Percentiles rank a stretch among this genome's conserved stretches.
Evolutionary conservation across 257 asterid species (phyloP).

Genomic region (Leptodermis oblonga): DNA sequence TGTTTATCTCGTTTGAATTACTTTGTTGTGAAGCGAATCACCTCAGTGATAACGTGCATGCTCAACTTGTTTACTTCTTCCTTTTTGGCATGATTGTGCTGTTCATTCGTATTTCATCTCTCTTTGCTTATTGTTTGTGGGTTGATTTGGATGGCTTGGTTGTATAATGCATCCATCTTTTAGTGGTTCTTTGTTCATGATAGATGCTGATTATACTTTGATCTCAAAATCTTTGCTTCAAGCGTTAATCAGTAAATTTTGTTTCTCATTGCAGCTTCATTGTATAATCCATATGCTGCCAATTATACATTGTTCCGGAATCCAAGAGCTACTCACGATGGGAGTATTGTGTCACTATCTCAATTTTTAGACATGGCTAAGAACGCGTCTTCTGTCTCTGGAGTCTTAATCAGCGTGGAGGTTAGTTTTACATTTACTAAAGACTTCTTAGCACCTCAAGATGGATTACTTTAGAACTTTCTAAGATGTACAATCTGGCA

Average conservation of each 20-base stretch:
- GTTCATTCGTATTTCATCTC: background rate
- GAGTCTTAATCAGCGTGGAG: constrained; percentile 64
- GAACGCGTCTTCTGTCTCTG: constrained; percentile 61
- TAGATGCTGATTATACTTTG: background rate
- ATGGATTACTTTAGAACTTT: background rate
- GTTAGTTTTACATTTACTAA: constrained; percentile 37
- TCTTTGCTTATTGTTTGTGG: background rate
- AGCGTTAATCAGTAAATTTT: constrained; percentile 11
- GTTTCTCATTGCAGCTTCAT: constrained; percentile 55
- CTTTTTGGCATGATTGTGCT: background rate
- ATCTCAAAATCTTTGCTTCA: constrained; percentile 8
- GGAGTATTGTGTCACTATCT: constrained; percentile 42
- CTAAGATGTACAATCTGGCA: background rate
- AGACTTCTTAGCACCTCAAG: constrained; percentile 7
- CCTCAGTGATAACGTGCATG: background rate
- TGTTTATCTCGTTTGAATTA: background rate
- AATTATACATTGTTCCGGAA: constrained; percentile 34
- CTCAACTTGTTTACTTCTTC: no score
- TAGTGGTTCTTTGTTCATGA: background rate
- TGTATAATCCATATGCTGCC: constrained; percentile 34
- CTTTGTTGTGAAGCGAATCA: background rate
- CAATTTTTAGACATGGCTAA: constrained; percentile 58
- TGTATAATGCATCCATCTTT: background rate
- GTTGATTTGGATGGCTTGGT: background rate
- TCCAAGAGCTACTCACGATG: constrained; percentile 39